A percentile compares a stretch with the other conserved stretches of the same genome.
Evolutionary conservation across 2,329 filamentous ascomycete species (phyloP).

Genomic region (Fusarium sp.): DNA sequence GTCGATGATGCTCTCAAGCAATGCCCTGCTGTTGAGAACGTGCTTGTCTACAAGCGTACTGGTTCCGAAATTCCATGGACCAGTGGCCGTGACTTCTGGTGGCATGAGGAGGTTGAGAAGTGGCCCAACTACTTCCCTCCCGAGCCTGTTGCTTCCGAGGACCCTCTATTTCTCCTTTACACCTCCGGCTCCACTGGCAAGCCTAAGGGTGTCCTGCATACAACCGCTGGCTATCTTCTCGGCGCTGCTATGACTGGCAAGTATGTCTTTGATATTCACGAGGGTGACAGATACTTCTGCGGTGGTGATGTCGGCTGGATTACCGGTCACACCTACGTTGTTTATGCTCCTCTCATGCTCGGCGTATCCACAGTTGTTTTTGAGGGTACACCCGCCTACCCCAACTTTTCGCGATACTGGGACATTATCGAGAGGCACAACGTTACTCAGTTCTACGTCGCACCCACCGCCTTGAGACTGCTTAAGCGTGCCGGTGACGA

Average conservation of each 20-base stretch:
- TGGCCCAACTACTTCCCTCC: constrained; percentile 93
- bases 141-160: constrained; percentile 90
- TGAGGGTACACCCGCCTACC: constrained; percentile 96
- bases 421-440: constrained; percentile 96
- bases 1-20: constrained; percentile 97
- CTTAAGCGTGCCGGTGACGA: constrained; percentile 96
- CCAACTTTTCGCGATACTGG: constrained; percentile 98
- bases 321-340: constrained; percentile 97
- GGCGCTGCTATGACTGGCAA: constrained; percentile 95
- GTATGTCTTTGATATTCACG: constrained; percentile 98
- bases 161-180: constrained; percentile 97
- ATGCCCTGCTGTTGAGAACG: constrained; percentile 87
- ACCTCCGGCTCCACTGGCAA: constrained; percentile 98
- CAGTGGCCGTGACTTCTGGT: constrained; percentile 90
- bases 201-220: constrained; percentile 99
- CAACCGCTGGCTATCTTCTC: constrained; percentile 93
- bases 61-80: constrained; percentile 94
- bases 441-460: constrained; percentile 98
- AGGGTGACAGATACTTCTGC: constrained; percentile 94
- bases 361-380: constrained; percentile 97
- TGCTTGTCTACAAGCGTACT: constrained; percentile 94
- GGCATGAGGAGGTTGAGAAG: constrained; percentile 98
- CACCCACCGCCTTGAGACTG: constrained; percentile 90
- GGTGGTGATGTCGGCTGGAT: constrained; percentile 99
- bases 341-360: constrained; percentile 93